phyloP scores from a whole-genome alignment of 805 yeast genomes.

The Saccharomycopsis babjevae region DNA sequence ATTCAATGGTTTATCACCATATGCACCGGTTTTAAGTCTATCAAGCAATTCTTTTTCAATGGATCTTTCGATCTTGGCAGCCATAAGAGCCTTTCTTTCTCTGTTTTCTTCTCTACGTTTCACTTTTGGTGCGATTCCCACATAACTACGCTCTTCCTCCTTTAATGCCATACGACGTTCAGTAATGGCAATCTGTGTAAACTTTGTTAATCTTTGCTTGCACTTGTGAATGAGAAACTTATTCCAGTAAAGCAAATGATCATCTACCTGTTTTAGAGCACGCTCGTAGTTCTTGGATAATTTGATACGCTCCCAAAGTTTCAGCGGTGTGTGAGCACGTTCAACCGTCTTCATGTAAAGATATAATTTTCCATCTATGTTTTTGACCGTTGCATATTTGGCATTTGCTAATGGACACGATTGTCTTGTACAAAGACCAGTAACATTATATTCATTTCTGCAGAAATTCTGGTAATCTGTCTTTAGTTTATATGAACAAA shows the following conservation, averaged over 20 bases:
- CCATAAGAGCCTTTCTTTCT: conserved; percentile 92
- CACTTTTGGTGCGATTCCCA: conserved; percentile 88
- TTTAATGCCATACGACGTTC: conserved; percentile 87
- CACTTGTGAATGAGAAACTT: conserved; percentile 84
- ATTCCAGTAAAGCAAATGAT: conserved; percentile 85
- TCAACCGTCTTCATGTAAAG: conserved; percentile 96
- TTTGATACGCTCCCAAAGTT: conserved; percentile 90
- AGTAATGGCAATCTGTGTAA: conserved; percentile 91
- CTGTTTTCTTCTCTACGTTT: conserved; percentile 89
- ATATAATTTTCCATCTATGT: conserved; percentile 67
- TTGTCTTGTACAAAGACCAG: conserved; percentile 86
- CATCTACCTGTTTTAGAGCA: conserved; percentile 84
- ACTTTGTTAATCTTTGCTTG: conserved; percentile 88
- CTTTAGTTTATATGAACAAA: conserved; percentile 88
- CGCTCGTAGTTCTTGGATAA: conserved; percentile 80
- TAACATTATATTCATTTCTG: conserved; percentile 90
- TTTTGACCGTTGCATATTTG: conserved; percentile 78
- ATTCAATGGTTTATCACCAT: conserved; percentile 94
- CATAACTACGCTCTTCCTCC: conserved; percentile 79
- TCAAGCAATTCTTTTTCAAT: conserved; percentile 93
- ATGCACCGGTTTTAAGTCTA: conserved; percentile 93
- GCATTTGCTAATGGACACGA: conserved; percentile 96
- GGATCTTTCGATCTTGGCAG: conserved; percentile 93
- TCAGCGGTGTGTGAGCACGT: conserved; percentile 91
- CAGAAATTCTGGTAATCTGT: conserved; percentile 88